Evolutionary conservation across 108 stramenopile genomes (phyloP), one percentile per base, ranked within the genome.

Genomic region (Fistulifera solaris): DNA sequence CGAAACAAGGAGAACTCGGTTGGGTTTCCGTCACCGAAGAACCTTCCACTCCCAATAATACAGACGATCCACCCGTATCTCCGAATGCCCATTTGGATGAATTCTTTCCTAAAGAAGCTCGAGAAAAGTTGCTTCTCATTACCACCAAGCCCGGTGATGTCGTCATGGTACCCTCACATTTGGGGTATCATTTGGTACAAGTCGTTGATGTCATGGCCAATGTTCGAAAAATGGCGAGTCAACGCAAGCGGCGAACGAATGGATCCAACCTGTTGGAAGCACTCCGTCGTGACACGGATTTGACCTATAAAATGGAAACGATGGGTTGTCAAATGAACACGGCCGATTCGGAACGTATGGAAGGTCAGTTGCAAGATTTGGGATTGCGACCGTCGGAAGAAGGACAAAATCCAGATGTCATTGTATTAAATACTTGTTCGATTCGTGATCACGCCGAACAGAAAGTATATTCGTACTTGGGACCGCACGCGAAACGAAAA

Each of bases 321-420:
- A 92, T 88, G 83, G 95, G 97, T 13, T 98, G 97, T 61, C 94
- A 96, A 76, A 98, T 98, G 97, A 98, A 98, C 61, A 59, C 84
- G 21, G 95, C 97, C 2, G 97, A 98, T 62, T 88, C 85, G 28
- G 97, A 98, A 74, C 68, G 97, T 27, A 91, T 98, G 48, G 95
- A 93, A 59, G 97, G 95, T 23, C 93, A 94, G 49, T 72, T 98
- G 57, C 72, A 87, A 65, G 72, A 78, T 48, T 73, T 96, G 19
- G 96, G 96, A 16, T 75, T 93, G 19, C 71, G 72, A 22, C 84
- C 84, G 10, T 49, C 26, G 52, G 27, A 53, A 35, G 69, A 74
- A 25, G 58, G 74, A 47, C 58, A 77, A 24, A 61, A 63, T 16
- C 79, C 88, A 3, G 94, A 96, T 75, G 78, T 98, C 3, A 81